Evolutionary conservation across 306 rosid genomes (phyloP).

Genomic region (Rubus parviflorus): DNA sequence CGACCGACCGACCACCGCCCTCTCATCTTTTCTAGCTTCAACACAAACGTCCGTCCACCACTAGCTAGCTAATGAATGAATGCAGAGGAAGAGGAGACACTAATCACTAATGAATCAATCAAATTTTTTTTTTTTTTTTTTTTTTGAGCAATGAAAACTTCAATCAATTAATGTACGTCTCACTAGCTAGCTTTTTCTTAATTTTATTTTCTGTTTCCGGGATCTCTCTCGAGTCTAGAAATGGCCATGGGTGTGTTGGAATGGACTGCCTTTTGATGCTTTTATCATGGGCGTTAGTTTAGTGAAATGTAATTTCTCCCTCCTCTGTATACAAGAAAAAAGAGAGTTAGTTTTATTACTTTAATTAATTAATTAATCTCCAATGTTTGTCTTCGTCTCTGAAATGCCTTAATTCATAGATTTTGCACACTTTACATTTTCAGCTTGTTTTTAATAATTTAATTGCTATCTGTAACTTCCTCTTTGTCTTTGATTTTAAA

Average conservation of each 20-base stretch:
- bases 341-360: neutral
- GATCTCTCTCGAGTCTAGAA: neutral
- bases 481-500: neutral
- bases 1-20: neutral
- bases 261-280: conserved; percentile 14
- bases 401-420: neutral
- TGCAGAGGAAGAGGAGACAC: conserved; percentile 28
- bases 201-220: neutral
- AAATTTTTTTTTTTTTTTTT: too few relatives aligned
- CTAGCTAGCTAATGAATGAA: too few relatives aligned
- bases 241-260: neutral
- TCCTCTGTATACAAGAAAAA: conserved; percentile 30
- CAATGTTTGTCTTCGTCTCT: neutral
- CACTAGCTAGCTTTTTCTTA: neutral
- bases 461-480: neutral
- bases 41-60: too few relatives aligned
- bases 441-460: neutral
- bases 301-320: conserved; percentile 30
- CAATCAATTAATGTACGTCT: too few relatives aligned
- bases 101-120: neutral
- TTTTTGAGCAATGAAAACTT: too few relatives aligned
- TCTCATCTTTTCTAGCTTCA: neutral
- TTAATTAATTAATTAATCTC: neutral
- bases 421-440: neutral
- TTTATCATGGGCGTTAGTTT: neutral